Evolutionary conservation across 805 yeast genomes (phyloP).

Genomic region (Monosporozyma unispora): DNA sequence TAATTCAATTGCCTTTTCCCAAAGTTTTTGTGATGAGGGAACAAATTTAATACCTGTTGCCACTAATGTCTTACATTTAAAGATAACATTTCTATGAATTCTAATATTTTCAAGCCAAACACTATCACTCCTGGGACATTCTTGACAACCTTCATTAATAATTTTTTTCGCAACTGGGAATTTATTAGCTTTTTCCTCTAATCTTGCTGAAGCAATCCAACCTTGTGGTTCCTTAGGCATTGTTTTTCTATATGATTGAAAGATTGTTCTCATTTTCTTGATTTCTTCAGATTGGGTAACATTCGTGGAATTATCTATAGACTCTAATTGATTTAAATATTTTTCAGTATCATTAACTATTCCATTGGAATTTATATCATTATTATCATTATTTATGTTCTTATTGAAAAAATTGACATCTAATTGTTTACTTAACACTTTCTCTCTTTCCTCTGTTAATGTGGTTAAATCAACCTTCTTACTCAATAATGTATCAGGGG

Average conservation of each 20-base stretch:
- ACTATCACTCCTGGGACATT: conserved; percentile 57
- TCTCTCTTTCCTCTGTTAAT: conserved; percentile 56
- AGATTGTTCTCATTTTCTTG: conserved; percentile 46
- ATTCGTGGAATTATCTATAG: background rate
- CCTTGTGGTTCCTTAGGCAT: conserved; percentile 67
- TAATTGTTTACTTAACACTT: conserved; percentile 45
- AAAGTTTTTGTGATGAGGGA: conserved; percentile 49
- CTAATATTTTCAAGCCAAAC: conserved; percentile 79
- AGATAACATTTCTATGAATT: conserved; percentile 39
- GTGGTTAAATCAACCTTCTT: conserved; percentile 38
- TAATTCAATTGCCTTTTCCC: conserved; percentile 63
- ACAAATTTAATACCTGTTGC: conserved; percentile 56
- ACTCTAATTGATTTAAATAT: conserved; percentile 36
- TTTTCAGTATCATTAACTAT: conserved; percentile 29
- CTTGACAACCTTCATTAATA: conserved; percentile 66
- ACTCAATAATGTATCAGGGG: conserved; percentile 61
- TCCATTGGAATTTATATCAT: conserved; percentile 13
- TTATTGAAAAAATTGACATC: conserved; percentile 30
- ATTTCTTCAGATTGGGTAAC: conserved; percentile 44
- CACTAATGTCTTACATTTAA: conserved; percentile 47
- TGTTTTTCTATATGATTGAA: conserved; percentile 59
- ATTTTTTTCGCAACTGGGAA: conserved; percentile 47
- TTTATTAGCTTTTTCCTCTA: conserved; percentile 60
- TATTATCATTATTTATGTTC: conserved; percentile 6
- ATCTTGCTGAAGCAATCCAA: conserved; percentile 80